Evolutionary conservation across 768 basidiomycete genomes (phyloP).

Genomic region (Mycena polygramma): DNA sequence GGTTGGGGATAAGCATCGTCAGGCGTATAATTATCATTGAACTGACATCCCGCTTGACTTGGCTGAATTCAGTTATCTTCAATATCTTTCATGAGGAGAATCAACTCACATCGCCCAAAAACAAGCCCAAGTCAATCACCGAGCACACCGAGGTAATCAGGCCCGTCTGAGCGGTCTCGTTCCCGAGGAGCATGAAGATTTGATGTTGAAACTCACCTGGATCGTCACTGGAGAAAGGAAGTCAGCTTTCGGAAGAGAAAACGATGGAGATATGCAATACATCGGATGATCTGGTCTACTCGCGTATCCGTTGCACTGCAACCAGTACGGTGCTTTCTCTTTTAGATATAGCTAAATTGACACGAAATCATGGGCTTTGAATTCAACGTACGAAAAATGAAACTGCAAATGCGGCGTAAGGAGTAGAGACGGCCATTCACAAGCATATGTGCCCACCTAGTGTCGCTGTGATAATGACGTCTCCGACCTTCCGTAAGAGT

Average conservation of each 20-base stretch:
- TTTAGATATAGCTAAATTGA: neutral
- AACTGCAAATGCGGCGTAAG: constrained; percentile 4
- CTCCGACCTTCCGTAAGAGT: constrained; percentile 32
- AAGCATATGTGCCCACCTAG: constrained; percentile 4
- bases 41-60: constrained; percentile 33
- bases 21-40: neutral
- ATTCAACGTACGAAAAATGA: constrained; percentile 30
- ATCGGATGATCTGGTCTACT: constrained; percentile 53
- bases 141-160: constrained; percentile 49
- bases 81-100: neutral
- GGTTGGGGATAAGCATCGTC: neutral
- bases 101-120: constrained; percentile 43
- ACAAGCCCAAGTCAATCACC: constrained; percentile 47
- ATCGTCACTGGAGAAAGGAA: constrained; percentile 48
- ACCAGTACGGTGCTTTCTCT: constrained; percentile 53
- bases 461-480: constrained; percentile 43
- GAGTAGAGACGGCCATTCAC: neutral
- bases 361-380: neutral
- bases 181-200: neutral
- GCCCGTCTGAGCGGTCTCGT: constrained; percentile 36
- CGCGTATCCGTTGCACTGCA: constrained; percentile 52
- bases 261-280: constrained; percentile 34
- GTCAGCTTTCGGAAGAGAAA: neutral
- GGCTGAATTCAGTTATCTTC: neutral
- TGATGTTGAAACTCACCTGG: constrained; percentile 42